phyloP scores from a whole-genome alignment of 441 rosid genomes.

The Flueggea neowawraea region DNA sequence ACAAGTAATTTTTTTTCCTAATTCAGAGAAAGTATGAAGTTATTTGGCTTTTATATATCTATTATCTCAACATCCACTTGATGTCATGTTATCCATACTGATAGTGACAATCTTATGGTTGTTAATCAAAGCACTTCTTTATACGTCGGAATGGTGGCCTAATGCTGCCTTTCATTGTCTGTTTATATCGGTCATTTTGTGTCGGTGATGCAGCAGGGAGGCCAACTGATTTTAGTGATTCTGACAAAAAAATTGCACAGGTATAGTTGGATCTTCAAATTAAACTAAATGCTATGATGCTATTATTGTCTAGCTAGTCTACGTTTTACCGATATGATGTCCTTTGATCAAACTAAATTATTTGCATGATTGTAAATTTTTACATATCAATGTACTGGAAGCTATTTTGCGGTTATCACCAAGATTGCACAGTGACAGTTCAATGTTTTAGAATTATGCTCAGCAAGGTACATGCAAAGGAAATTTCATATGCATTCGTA shows the following conservation, averaged over 20 bases:
- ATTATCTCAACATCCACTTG: not conserved
- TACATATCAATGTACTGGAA: too few relatives aligned
- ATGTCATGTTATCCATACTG: not conserved
- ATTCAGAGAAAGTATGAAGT: not conserved
- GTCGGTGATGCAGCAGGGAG: constrained; percentile 99
- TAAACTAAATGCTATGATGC: not conserved
- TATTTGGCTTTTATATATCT: not conserved
- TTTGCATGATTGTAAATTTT: too few relatives aligned
- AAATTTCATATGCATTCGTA: too few relatives aligned
- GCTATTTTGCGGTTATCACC: too few relatives aligned
- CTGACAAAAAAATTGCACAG: constrained; percentile 86
- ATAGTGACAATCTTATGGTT: not conserved
- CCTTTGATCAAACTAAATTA: too few relatives aligned
- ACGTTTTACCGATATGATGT: too few relatives aligned
- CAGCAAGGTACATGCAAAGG: too few relatives aligned
- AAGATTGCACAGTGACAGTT: too few relatives aligned
- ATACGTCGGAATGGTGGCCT: not conserved
- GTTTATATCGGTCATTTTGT: constrained; percentile 65
- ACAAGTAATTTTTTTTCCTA: constrained; percentile 39
- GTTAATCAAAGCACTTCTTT: too few relatives aligned
- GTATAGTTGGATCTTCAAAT: constrained; percentile 21
- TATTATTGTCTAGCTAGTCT: too few relatives aligned
- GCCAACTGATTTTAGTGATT: constrained; percentile 73
- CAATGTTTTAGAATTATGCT: too few relatives aligned
- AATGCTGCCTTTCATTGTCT: constrained; percentile 5